A percentile compares a stretch with the other conserved stretches of the same genome.
These are phyloP conservation scores for Curvularia spicifera DNA, from an alignment of 2,329 filamentous ascomycete genomes.

Conservation along the genomic window DNA sequence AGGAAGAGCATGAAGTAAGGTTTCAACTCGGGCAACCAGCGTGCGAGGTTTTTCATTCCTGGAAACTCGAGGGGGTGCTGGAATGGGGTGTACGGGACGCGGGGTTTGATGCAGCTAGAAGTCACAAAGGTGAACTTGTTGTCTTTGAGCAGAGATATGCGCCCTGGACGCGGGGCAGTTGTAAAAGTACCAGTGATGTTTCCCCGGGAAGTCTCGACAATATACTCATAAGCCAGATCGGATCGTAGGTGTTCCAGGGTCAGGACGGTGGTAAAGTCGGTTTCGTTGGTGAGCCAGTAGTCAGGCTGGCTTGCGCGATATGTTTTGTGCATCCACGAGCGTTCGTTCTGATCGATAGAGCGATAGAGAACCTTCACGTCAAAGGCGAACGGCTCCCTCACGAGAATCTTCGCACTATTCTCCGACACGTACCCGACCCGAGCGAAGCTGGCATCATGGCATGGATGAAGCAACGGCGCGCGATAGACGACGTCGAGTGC, in stretches of 20 bases:
- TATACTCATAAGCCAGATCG: conserved; percentile 81
- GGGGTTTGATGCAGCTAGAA: conserved; percentile 89
- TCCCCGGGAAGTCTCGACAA: conserved; percentile 70
- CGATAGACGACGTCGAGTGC: conserved; percentile 80
- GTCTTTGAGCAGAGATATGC: conserved; percentile 62
- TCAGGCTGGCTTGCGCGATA: conserved; percentile 41
- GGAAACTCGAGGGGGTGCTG: conserved; percentile 82
- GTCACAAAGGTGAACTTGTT: conserved; percentile 88
- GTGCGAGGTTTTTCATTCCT: conserved; percentile 77
- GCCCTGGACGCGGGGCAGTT: conserved; percentile 74
- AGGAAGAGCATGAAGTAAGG: conserved; percentile 77
- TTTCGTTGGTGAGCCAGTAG: conserved; percentile 70
- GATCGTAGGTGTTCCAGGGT: conserved; percentile 70
- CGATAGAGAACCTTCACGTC: conserved; percentile 61
- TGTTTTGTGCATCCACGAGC: conserved; percentile 43
- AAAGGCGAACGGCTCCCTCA: conserved; percentile 79
- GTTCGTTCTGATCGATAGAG: conserved; percentile 33
- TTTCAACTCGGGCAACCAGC: conserved; percentile 72
- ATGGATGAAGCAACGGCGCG: conserved; percentile 71
- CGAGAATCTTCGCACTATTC: conserved; percentile 76
- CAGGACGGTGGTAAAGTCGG: conserved; percentile 80
- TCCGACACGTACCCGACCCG: conserved; percentile 87
- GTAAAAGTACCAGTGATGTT: conserved; percentile 84
- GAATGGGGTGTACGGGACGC: conserved; percentile 87
- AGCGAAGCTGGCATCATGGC: conserved; percentile 80